Percentiles rank a stretch among this genome's conserved stretches.
These are phyloP conservation scores for Xylaria cubensis DNA, from an alignment of 495 filamentous ascomycete genomes.

Conservation along the genomic window DNA sequence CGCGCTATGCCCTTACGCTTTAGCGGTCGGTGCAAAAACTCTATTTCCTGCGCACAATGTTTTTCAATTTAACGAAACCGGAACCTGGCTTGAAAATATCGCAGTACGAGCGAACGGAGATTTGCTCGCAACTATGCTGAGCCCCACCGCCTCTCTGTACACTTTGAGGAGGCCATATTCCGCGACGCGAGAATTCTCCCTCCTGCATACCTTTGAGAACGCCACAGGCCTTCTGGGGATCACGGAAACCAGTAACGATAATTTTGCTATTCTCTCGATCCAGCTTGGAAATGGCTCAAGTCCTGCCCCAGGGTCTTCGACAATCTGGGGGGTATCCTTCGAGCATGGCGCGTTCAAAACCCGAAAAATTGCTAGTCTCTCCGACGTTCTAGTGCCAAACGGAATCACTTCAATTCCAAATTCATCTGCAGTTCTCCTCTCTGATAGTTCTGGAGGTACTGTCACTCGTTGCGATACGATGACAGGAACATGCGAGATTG, in stretches of 20 bases:
- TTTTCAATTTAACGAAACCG: slow-evolving; percentile 33
- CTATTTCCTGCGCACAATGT: slow-evolving; percentile 26
- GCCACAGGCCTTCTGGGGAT: slow-evolving; percentile 45
- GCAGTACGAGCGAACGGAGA: slow-evolving; percentile 54
- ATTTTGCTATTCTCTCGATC: slow-evolving; percentile 48
- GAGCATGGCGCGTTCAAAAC: slow-evolving; percentile 24
- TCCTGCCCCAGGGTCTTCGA: slow-evolving; percentile 41
- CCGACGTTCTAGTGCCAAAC: slow-evolving; percentile 48
- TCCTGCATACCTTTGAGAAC: slow-evolving; percentile 49
- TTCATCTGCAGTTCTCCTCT: slow-evolving; percentile 36
- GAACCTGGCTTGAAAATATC: slow-evolving; percentile 52
- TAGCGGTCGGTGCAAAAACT: background rate
- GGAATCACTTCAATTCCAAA: slow-evolving; percentile 37
- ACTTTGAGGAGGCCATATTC: slow-evolving; percentile 36
- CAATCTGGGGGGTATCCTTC: slow-evolving; percentile 42
- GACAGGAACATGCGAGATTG: slow-evolving; percentile 33
- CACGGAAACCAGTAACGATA: slow-evolving; percentile 46
- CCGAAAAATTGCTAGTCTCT: slow-evolving; percentile 40
- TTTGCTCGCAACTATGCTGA: slow-evolving; percentile 50
- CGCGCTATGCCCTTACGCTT: background rate
- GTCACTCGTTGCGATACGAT: slow-evolving; percentile 42
- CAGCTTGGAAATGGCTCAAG: slow-evolving; percentile 37
- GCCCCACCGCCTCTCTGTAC: slow-evolving; percentile 40
- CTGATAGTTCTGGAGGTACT: slow-evolving; percentile 47
- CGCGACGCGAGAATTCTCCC: slow-evolving; percentile 34